phyloP scores from a whole-genome alignment of 371 early-diverging fungal genomes.

The Apophysomyces variabilis region DNA sequence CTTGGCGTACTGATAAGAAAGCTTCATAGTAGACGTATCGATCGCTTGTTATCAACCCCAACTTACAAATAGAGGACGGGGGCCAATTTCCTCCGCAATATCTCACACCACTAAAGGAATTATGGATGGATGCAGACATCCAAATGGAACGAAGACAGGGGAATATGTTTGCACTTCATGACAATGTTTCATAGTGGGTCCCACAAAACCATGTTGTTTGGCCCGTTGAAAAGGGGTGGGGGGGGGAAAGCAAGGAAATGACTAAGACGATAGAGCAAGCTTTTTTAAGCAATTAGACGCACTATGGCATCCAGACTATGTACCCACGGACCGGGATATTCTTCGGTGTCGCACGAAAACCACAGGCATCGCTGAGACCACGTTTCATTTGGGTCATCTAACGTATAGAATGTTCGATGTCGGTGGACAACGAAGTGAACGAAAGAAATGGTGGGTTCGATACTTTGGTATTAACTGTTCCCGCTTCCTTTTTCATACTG shows the following conservation, averaged over 20 bases:
- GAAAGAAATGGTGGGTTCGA: slow-evolving; percentile 79
- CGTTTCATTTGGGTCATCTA: slow-evolving; percentile 75
- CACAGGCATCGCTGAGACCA: slow-evolving; percentile 81
- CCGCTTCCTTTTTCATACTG: too few relatives aligned
- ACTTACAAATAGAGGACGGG: neutral
- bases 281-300: slow-evolving; percentile 84
- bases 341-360: slow-evolving; percentile 79
- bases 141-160: slow-evolving; percentile 64
- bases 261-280: slow-evolving; percentile 22
- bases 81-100: slow-evolving; percentile 15
- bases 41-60: slow-evolving; percentile 28
- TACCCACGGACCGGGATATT: slow-evolving; percentile 85
- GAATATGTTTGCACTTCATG: slow-evolving; percentile 83
- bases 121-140: slow-evolving; percentile 77
- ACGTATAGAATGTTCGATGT: slow-evolving; percentile 89
- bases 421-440: slow-evolving; percentile 87
- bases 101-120: slow-evolving; percentile 18
- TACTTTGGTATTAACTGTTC: too few relatives aligned
- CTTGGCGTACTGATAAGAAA: too few relatives aligned
- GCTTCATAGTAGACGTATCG: slow-evolving; percentile 47
- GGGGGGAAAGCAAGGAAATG: neutral
- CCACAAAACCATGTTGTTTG: neutral
- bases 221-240: neutral
- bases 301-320: slow-evolving; percentile 64
- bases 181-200: slow-evolving; percentile 73